Conservation (phyloP, 352 stramenopile genomes). For the Elongisporangium senticosum region DNA sequence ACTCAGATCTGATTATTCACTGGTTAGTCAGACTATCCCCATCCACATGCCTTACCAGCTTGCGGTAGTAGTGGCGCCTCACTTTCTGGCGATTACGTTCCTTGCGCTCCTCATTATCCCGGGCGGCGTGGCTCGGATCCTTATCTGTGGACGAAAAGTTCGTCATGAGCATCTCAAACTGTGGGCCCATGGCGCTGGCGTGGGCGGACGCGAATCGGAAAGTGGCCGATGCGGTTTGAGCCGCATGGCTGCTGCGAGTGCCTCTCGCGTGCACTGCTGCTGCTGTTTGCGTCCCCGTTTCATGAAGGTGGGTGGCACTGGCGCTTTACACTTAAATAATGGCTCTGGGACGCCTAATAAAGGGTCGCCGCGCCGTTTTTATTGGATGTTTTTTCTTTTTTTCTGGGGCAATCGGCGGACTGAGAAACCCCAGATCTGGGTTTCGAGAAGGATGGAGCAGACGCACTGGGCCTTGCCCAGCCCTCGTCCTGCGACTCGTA, state of each 20-base stretch:
- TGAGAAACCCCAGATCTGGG: background rate
- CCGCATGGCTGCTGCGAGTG: background rate
- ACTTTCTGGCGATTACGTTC: slow-evolving; percentile 31
- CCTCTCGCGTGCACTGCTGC: no score
- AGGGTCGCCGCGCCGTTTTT: background rate
- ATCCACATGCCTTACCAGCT: slow-evolving; percentile 7
- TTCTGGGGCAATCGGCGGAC: background rate
- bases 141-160: background rate
- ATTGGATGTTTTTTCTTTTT: background rate
- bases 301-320: no score
- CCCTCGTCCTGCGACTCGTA: background rate
- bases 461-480: background rate
- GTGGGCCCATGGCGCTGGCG: background rate
- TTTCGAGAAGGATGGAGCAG: background rate
- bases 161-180: background rate
- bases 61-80: slow-evolving; percentile 29
- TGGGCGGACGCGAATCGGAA: background rate
- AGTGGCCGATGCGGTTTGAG: background rate
- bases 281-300: no score
- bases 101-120: slow-evolving; percentile 13
- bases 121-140: background rate
- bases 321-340: background rate
- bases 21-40: background rate
- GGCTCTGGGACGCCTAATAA: background rate
- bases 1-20: no score